Conservation (phyloP, 2,329 filamentous ascomycete species). For the Aspergillus novofumigatus region DNA sequence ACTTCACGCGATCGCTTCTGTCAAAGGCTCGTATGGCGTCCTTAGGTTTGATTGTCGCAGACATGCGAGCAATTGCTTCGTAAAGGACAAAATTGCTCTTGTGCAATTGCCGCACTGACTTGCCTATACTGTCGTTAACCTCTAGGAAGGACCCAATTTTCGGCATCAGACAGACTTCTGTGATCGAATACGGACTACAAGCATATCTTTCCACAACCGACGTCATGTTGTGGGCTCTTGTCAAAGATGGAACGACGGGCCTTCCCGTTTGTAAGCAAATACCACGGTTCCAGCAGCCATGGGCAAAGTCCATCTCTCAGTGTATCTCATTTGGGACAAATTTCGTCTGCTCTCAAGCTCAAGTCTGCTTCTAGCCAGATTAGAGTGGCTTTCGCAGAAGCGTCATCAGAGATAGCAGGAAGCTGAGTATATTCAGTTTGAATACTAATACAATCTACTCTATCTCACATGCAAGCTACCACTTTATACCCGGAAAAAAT, state of each 20-base stretch:
- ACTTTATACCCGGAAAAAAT: neutral
- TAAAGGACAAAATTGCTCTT: neutral
- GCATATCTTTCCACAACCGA: neutral
- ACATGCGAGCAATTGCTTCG: too few species aligned
- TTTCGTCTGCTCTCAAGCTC: too few species aligned
- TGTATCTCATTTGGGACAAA: too few species aligned
- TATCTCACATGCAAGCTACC: neutral
- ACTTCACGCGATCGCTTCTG: too few species aligned
- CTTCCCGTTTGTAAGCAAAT: neutral
- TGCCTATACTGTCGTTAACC: neutral
- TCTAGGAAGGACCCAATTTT: neutral
- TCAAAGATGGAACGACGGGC: neutral
- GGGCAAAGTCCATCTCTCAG: neutral
- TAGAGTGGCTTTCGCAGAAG: too few species aligned
- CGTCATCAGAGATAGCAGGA: neutral
- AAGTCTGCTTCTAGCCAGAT: too few species aligned
- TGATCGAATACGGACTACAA: neutral
- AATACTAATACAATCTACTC: neutral
- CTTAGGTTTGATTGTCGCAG: too few species aligned
- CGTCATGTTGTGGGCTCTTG: neutral
- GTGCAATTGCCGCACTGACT: neutral
- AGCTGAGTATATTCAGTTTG: neutral
- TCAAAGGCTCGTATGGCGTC: too few species aligned
- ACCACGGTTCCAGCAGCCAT: neutral
- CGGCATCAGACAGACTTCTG: neutral